Conservation (phyloP, 1,284 basidiomycete genomes). For the Melampsora larici-populina region DNA sequence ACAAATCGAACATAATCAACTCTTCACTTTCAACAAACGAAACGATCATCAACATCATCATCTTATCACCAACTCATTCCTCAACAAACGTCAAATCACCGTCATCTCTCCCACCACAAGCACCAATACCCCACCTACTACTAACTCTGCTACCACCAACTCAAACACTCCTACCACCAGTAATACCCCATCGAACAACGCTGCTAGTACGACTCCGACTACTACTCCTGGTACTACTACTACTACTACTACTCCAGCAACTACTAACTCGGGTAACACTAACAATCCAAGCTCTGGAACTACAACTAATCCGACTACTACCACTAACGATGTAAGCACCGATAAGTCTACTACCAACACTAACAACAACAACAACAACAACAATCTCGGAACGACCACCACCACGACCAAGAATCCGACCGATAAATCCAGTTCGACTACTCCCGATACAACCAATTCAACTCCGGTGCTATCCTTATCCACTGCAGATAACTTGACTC, state of each 20-base stretch:
- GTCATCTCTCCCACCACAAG: neutral
- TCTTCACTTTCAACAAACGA: neutral
- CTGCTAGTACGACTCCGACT: neutral
- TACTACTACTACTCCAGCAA: neutral
- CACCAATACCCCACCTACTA: neutral
- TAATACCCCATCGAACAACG: neutral
- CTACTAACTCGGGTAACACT: neutral
- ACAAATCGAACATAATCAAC: no score
- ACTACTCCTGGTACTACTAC: neutral
- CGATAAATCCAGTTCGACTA: neutral
- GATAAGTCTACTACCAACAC: neutral
- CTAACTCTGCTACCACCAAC: neutral
- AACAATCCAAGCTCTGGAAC: neutral
- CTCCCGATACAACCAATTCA: neutral
- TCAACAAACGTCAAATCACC: constrained; percentile 1
- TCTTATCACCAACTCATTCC: neutral
- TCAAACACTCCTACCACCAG: neutral
- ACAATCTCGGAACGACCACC: neutral
- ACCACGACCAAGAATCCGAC: neutral
- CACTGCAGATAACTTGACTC: no score
- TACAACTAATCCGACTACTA: neutral
- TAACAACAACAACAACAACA: neutral
- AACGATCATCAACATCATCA: neutral
- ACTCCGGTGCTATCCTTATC: neutral
- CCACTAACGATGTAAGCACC: neutral